Conservation (phyloP, 2,329 filamentous ascomycete species). For the Blastomyces gilchristii region DNA sequence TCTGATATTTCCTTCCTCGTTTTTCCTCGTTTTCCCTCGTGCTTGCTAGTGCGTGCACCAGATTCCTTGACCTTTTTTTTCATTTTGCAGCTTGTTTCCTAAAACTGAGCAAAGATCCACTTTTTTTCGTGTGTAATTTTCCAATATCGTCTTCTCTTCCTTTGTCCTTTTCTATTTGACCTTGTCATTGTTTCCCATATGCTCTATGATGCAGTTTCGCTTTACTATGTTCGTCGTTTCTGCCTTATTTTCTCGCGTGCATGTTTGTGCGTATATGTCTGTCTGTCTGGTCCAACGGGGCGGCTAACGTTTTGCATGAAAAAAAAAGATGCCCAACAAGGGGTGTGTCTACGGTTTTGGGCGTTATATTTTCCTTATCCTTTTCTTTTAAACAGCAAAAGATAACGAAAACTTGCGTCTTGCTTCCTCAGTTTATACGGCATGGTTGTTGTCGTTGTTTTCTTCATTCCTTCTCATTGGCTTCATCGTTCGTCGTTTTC, state of each 20-base stretch:
- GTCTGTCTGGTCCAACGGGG: background rate
- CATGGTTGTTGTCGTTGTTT: background rate
- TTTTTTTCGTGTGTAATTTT: background rate
- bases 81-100: constrained; percentile 11
- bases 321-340: background rate
- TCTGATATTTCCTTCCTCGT: constrained; percentile 1
- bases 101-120: background rate
- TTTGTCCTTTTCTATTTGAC: background rate
- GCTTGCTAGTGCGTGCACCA: background rate
- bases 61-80: background rate
- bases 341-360: background rate
- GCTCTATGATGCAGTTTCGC: constrained; percentile 30
- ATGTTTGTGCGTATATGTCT: background rate
- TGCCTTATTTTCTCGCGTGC: background rate
- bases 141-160: constrained; percentile 18
- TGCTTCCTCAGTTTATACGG: background rate
- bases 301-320: constrained; percentile 15
- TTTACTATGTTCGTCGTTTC: constrained; percentile 14
- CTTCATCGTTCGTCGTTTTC: background rate
- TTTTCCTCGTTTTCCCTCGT: background rate
- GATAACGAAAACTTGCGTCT: background rate
- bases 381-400: background rate
- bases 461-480: background rate
- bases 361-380: background rate
- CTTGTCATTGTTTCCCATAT: constrained; percentile 25